Conservation (phyloP, 352 stramenopile species). For the Detonula confervacea region DNA sequence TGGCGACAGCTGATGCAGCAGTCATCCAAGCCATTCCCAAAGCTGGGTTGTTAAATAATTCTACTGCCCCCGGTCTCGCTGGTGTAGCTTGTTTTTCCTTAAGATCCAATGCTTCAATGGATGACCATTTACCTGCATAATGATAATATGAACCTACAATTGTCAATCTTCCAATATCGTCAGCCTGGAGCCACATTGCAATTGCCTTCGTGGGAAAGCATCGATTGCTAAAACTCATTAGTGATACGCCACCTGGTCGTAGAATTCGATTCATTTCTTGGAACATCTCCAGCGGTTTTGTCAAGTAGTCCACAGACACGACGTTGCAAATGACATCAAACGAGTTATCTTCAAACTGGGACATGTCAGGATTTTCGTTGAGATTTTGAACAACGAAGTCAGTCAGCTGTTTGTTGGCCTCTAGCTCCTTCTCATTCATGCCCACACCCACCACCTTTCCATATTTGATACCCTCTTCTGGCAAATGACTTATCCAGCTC, state of each 20-base stretch:
- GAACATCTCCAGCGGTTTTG: constrained; percentile 84
- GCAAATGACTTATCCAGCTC: constrained; percentile 73
- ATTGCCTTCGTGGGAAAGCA: constrained; percentile 88
- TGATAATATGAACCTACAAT: constrained; percentile 87
- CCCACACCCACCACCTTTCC: constrained; percentile 66
- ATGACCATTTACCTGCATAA: constrained; percentile 79
- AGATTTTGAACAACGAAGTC: constrained; percentile 83
- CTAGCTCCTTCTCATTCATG: constrained; percentile 75
- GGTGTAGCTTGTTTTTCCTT: constrained; percentile 53
- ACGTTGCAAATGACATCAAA: constrained; percentile 87
- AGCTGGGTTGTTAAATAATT: constrained; percentile 69
- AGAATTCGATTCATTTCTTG: constrained; percentile 85
- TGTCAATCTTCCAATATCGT: constrained; percentile 82
- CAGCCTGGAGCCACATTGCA: constrained; percentile 84
- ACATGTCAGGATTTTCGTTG: constrained; percentile 80
- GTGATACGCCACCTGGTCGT: constrained; percentile 76
- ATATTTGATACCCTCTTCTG: constrained; percentile 50
- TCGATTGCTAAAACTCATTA: constrained; percentile 86
- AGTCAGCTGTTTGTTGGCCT: constrained; percentile 72
- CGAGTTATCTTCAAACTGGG: constrained; percentile 79
- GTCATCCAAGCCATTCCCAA: constrained; percentile 67
- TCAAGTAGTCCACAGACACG: constrained; percentile 87
- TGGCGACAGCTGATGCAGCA: constrained; percentile 58
- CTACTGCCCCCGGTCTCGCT: constrained; percentile 36
- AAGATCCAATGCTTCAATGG: constrained; percentile 84